phyloP scores from a whole-genome alignment of 345 rosid species.

The Dipteronia sinensis region DNA sequence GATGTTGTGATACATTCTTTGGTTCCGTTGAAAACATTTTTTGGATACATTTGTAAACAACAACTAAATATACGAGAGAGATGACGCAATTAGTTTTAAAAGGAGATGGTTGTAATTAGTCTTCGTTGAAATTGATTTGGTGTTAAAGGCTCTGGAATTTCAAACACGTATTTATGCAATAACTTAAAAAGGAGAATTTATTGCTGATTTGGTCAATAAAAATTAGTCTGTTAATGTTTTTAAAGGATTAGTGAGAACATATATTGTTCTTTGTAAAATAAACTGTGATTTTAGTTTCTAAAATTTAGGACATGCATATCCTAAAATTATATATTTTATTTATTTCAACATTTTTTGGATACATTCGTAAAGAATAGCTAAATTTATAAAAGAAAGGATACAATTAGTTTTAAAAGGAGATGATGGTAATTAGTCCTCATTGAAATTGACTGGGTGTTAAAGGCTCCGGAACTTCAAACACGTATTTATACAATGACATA shows the following conservation, averaged over 20 bases:
- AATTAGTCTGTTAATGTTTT: neutral
- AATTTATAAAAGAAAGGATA: too few species aligned
- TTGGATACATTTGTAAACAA: neutral
- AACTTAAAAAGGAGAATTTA: neutral
- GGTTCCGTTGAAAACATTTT: too few species aligned
- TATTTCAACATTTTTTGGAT: too few species aligned
- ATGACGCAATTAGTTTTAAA: neutral
- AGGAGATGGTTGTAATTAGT: neutral
- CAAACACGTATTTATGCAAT: neutral
- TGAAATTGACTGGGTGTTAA: too few species aligned
- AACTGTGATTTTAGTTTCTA: too few species aligned
- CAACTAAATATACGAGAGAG: neutral
- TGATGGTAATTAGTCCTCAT: too few species aligned
- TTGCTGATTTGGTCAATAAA: neutral
- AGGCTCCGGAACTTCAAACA: neutral
- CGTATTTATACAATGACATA: neutral
- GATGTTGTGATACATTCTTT: too few species aligned
- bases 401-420: too few species aligned
- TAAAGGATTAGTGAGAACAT: neutral
- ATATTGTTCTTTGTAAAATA: neutral
- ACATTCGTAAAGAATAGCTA: too few species aligned
- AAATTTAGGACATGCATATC: too few species aligned
- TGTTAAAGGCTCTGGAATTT: neutral
- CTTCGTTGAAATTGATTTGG: neutral
- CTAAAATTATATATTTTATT: too few species aligned